Base-by-base conservation (phyloP, 169 alveolate species). In the Cryptosporidium andersoni region DNA sequence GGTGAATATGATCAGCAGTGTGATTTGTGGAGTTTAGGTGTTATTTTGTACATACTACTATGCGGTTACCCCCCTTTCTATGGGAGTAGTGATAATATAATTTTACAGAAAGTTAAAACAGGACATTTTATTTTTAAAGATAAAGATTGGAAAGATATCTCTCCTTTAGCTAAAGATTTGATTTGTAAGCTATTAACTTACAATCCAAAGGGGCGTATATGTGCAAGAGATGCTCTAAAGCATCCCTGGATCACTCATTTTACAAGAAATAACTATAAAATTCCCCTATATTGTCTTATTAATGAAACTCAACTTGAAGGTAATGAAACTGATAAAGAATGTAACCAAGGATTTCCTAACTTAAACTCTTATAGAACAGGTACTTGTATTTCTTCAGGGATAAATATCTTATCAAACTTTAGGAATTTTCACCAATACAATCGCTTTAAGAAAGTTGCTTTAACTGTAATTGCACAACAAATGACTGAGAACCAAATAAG, bases 361-460 rank as follows among this genome's bases (percentile, higher is more conserved):
- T 66, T 49, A 49, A 66, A 64, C 64, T 66, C 81, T 4, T 34
- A 52, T 8, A 66, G 52, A 66, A 66, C 64, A 66, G 55, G 64
- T 14, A 74, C 43, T 74, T 55, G 74, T 11, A 58, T 68, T 6
- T 55, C 85, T 5, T 74, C 74, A 14, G 66, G 85, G 11, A 12
- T 74, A 16, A 74, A 74, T 58, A n/a, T 74, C 34, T 51, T 81
- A 37, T 66, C 81, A 2, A 81, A 64, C 53, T 67, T 81, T 7
- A 81, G 74, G 36, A 68, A 64, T 43, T 92, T 92, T 81, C 90
- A 91, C 7, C 88, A 91, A 11, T 91, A 88, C 81, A 92, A 90
- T 81, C 89, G 91, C 80, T 66, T 92, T 85, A 92, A 89, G 92
- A 92, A 92, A 89, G 92, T 91, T 14, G 95, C 95, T 5, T 64